These are phyloP conservation scores for Helianthus annuus DNA, from an alignment of 129 eudicot species.

Conservation along the genomic window DNA sequence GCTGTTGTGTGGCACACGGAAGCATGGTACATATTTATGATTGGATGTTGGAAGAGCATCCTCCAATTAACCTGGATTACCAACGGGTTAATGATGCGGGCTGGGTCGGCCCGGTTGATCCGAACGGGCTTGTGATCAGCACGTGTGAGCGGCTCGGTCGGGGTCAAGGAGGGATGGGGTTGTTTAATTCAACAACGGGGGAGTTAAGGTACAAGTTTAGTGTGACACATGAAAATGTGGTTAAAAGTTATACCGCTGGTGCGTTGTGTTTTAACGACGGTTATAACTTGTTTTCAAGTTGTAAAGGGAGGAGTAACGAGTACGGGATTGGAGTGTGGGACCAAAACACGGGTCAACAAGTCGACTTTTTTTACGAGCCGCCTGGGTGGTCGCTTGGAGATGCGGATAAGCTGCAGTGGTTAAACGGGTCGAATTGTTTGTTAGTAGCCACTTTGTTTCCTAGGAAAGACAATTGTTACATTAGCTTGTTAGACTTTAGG, in stretches of 20 bases:
- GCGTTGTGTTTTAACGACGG: slow-evolving; percentile 61
- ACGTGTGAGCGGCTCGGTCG: slow-evolving; percentile 81
- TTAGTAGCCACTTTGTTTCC: slow-evolving; percentile 91
- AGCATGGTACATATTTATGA: slow-evolving; percentile 92
- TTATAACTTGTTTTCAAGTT: slow-evolving; percentile 69
- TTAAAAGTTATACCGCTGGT: slow-evolving; percentile 82
- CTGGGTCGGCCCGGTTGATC: slow-evolving; percentile 75
- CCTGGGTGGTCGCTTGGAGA: slow-evolving; percentile 89
- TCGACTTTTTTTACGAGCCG: slow-evolving; percentile 88
- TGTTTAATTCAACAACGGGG: slow-evolving; percentile 70
- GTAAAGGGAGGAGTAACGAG: slow-evolving; percentile 90
- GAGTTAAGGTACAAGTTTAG: slow-evolving; percentile 60
- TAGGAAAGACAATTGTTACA: slow-evolving; percentile 86
- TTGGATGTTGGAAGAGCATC: slow-evolving; percentile 88
- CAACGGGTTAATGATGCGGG: slow-evolving; percentile 84
- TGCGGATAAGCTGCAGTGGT: slow-evolving; percentile 91
- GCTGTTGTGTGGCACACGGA: slow-evolving; percentile 96
- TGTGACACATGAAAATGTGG: slow-evolving; percentile 61
- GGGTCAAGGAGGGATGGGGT: slow-evolving; percentile 87
- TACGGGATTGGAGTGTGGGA: slow-evolving; percentile 97
- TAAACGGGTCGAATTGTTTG: slow-evolving; percentile 71
- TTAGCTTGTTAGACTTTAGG: slow-evolving; percentile 86
- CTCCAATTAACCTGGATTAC: slow-evolving; percentile 79
- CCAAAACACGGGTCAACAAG: slow-evolving; percentile 76
- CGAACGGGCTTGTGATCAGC: slow-evolving; percentile 64